Evolutionary conservation across 2,329 filamentous ascomycete species (phyloP).

Genomic region (Colletotrichum coccodes): DNA sequence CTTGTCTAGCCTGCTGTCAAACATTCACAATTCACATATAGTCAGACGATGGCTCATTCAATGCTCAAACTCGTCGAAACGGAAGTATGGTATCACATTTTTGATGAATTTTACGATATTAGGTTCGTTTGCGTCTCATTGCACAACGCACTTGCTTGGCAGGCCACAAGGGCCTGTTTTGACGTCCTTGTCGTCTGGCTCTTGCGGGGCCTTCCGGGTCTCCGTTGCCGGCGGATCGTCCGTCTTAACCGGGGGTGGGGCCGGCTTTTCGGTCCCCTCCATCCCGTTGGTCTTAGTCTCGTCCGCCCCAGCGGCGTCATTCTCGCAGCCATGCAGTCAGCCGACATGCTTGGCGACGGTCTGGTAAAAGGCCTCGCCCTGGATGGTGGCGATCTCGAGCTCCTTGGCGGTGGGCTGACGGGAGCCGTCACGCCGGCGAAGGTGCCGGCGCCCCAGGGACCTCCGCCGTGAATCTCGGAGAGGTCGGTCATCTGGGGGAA

Average conservation of each 20-base stretch:
- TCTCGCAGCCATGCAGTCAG: constrained; percentile 79
- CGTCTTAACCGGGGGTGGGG: constrained; percentile 9
- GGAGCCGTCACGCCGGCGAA: constrained; percentile 84
- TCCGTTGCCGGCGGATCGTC: constrained; percentile 4
- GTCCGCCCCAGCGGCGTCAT: constrained; percentile 40
- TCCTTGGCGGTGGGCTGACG: constrained; percentile 82
- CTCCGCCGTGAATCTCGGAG: constrained; percentile 84
- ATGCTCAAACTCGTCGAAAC: background rate
- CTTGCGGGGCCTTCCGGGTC: constrained; percentile 38
- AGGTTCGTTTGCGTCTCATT: constrained; percentile 50
- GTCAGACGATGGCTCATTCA: too few relatives aligned
- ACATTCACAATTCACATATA: too few relatives aligned
- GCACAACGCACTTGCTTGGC: constrained; percentile 77
- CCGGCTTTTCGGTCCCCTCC: constrained; percentile 35
- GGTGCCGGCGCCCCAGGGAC: constrained; percentile 93
- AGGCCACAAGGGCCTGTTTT: constrained; percentile 79
- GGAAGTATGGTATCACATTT: constrained; percentile 1
- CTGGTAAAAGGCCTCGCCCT: constrained; percentile 89
- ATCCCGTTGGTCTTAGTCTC: constrained; percentile 37
- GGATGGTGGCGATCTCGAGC: constrained; percentile 80
- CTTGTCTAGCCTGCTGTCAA: too few relatives aligned
- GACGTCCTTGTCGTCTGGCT: constrained; percentile 44
- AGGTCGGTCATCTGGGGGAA: constrained; percentile 79
- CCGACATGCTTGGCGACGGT: constrained; percentile 75
- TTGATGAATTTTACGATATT: background rate